These are phyloP conservation scores for Podaxis sp. DNA, from an alignment of 768 basidiomycete genomes.

Conservation along the genomic window DNA sequence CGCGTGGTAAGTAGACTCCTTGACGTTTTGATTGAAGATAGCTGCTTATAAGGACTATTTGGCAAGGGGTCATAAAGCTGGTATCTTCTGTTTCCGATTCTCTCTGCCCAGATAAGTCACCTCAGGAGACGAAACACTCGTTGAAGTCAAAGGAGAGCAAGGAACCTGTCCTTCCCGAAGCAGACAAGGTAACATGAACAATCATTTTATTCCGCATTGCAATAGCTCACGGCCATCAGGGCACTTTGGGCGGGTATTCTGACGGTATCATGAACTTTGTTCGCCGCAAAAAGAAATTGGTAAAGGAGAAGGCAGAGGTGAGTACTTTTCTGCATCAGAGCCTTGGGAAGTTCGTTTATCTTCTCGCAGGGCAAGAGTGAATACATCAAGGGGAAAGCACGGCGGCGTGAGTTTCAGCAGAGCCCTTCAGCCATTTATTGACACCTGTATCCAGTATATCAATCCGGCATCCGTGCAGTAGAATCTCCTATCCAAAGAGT, in stretches of 20 bases:
- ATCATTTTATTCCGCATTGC: neutral
- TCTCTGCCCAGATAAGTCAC: neutral
- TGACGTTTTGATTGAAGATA: neutral
- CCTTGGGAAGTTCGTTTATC: neutral
- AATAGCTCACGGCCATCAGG: neutral
- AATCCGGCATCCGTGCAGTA: neutral
- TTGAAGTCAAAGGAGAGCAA: neutral
- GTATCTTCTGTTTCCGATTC: neutral
- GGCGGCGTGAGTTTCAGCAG: neutral
- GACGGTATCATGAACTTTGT: neutral
- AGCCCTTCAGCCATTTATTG: neutral
- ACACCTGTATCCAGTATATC: neutral
- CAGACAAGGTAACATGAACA: neutral
- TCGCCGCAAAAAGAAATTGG: neutral
- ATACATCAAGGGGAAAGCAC: slow-evolving; percentile 1
- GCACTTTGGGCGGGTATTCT: neutral
- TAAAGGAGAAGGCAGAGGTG: neutral
- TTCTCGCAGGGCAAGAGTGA: neutral
- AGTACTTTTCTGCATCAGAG: neutral
- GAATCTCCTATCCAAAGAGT: neutral
- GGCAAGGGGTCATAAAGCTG: slow-evolving; percentile 3
- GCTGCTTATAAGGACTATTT: neutral
- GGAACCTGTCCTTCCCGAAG: neutral
- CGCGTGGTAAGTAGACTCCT: slow-evolving; percentile 1
- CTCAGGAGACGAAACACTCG: neutral